A percentile compares a stretch with the other conserved stretches of the same genome.
Evolutionary conservation across 106 monocot species (phyloP).

Genomic region (Hemerocallis citrina): DNA sequence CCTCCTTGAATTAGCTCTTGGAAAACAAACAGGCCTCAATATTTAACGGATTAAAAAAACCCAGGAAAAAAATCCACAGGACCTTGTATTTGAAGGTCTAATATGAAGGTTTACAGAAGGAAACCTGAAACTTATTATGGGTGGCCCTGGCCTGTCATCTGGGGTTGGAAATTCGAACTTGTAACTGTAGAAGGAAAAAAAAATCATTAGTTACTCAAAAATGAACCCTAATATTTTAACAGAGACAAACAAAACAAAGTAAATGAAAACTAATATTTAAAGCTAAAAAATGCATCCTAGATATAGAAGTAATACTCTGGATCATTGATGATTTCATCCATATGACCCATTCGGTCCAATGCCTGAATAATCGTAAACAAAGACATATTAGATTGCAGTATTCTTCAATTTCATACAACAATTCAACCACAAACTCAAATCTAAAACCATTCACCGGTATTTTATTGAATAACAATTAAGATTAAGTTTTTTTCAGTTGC

Average conservation of each 20-base stretch:
- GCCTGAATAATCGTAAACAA: conserved; percentile 38
- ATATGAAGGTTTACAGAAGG: too few relatives aligned
- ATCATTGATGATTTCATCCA: conserved; percentile 89
- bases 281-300: conserved; percentile 1
- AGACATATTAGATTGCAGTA: background rate
- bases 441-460: background rate
- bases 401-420: background rate
- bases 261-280: background rate
- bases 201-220: background rate
- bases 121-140: conserved; percentile 98
- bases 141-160: conserved; percentile 94
- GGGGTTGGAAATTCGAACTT: conserved; percentile 99
- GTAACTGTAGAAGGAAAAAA: conserved; percentile 44
- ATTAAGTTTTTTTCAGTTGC: background rate
- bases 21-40: too few relatives aligned
- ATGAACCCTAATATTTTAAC: background rate
- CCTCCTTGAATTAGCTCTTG: too few relatives aligned
- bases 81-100: too few relatives aligned
- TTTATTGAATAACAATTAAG: background rate
- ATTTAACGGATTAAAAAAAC: too few relatives aligned
- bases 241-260: conserved; percentile 8
- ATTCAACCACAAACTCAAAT: background rate
- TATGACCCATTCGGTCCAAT: conserved; percentile 84
- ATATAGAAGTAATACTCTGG: conserved; percentile 62
- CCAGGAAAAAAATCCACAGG: too few relatives aligned